Evolutionary conservation across 2,329 filamentous ascomycete species (phyloP).

Genomic region (Scleromitrula shiraiana): DNA sequence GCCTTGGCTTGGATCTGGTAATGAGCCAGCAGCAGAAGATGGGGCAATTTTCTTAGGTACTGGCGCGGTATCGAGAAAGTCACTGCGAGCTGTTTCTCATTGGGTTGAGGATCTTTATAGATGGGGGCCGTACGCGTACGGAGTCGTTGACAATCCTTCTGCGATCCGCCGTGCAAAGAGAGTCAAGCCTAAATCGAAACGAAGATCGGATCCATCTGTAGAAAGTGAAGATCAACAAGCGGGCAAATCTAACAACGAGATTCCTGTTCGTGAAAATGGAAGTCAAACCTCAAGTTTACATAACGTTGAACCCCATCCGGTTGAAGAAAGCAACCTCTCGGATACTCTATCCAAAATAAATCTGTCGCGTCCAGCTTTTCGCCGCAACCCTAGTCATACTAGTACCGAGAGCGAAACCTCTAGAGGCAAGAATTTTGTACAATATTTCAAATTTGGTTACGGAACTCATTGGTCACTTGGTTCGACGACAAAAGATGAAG

Average conservation of each 20-base stretch:
- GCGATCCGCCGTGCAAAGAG: slow-evolving; percentile 46
- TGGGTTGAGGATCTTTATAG: slow-evolving; percentile 88
- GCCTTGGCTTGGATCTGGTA: slow-evolving; percentile 66
- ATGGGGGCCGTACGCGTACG: slow-evolving; percentile 79
- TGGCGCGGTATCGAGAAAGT: slow-evolving; percentile 62
- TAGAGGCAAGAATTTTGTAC: slow-evolving; percentile 41
- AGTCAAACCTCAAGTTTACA: slow-evolving; percentile 1
- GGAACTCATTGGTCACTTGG: slow-evolving; percentile 56
- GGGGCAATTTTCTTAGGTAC: slow-evolving; percentile 81
- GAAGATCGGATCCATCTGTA: background rate
- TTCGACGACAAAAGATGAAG: slow-evolving; percentile 13
- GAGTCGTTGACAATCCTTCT: slow-evolving; percentile 69
- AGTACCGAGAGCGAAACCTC: slow-evolving; percentile 17
- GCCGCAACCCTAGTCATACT: slow-evolving; percentile 15
- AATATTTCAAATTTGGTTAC: slow-evolving; percentile 59
- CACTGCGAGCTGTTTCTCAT: slow-evolving; percentile 63
- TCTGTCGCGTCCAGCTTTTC: slow-evolving; percentile 10
- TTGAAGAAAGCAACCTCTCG: background rate
- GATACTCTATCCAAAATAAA: background rate
- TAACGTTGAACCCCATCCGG: no score
- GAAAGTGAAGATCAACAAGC: background rate
- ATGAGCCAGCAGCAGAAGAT: slow-evolving; percentile 61
- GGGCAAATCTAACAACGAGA: background rate
- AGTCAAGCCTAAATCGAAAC: slow-evolving; percentile 22
- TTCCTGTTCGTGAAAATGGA: no score